phyloP scores from a whole-genome alignment of 495 filamentous ascomycete species.

The Pyrenopolyporus hunteri region DNA sequence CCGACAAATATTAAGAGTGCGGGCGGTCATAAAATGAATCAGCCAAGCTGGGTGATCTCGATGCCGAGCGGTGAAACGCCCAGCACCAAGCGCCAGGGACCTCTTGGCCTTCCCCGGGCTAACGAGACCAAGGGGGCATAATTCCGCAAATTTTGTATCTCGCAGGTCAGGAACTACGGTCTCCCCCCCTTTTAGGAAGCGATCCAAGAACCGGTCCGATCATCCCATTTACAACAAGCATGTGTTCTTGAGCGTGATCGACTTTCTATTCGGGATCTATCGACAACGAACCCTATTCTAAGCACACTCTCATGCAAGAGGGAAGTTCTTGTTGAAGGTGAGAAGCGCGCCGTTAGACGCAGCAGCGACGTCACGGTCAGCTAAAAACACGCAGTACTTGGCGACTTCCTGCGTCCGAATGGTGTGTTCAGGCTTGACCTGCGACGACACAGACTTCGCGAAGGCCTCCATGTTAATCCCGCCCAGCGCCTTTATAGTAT shows the following conservation, averaged over 20 bases:
- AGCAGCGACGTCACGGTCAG: conserved; percentile 45
- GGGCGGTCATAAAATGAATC: neutral
- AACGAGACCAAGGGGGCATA: no score
- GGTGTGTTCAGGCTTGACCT: conserved; percentile 42
- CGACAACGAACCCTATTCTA: no score
- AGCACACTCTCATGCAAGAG: conserved; percentile 37
- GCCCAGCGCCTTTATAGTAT: conserved; percentile 13
- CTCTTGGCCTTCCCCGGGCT: neutral
- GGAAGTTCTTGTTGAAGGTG: conserved; percentile 49
- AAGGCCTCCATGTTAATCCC: conserved; percentile 56
- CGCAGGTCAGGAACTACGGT: no score
- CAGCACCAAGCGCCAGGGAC: neutral
- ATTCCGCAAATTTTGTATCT: no score
- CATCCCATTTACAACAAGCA: no score
- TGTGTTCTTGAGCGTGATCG: no score
- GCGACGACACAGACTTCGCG: conserved; percentile 51
- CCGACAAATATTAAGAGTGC: neutral
- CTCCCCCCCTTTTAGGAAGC: no score
- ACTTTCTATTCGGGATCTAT: no score
- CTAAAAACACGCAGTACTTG: conserved; percentile 51
- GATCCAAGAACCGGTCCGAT: no score
- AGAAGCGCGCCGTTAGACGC: conserved; percentile 47
- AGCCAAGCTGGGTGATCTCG: conserved; percentile 24
- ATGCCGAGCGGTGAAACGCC: conserved; percentile 27
- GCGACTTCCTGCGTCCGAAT: conserved; percentile 43